Evolutionary conservation across 2,329 filamentous ascomycete genomes (phyloP).

Genomic region (Rhexocercosporidium sp.): DNA sequence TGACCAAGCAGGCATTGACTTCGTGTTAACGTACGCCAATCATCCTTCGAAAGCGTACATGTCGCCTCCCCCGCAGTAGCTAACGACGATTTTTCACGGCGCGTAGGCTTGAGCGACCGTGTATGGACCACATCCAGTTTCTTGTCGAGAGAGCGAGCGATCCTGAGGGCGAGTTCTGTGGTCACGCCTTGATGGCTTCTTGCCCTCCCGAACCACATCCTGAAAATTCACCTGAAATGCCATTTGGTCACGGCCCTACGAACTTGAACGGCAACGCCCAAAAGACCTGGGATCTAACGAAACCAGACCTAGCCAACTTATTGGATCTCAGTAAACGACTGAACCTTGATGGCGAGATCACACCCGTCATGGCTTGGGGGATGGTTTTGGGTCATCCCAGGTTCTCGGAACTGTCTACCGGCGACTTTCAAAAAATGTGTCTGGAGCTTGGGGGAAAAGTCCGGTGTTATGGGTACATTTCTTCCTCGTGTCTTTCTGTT

Average conservation of each 20-base stretch:
- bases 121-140: constrained; percentile 88
- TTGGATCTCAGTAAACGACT: constrained; percentile 84
- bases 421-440: constrained; percentile 75
- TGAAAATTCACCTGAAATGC: constrained; percentile 55
- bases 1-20: constrained; percentile 86
- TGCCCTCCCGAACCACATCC: constrained; percentile 67
- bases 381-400: constrained; percentile 76
- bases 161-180: constrained; percentile 73
- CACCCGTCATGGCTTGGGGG: constrained; percentile 93
- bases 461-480: constrained; percentile 87
- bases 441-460: constrained; percentile 80
- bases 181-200: constrained; percentile 91
- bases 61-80: constrained; percentile 66
- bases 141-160: constrained; percentile 66
- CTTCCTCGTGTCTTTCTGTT: neutral
- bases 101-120: constrained; percentile 84
- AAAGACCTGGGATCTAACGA: constrained; percentile 80
- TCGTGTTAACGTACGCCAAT: constrained; percentile 83
- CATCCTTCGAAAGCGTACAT: constrained; percentile 68
- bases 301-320: constrained; percentile 78
- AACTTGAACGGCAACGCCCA: constrained; percentile 28
- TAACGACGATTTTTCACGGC: constrained; percentile 46
- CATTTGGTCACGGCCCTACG: constrained; percentile 53
- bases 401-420: constrained; percentile 65
- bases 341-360: constrained; percentile 87